Percentiles rank a stretch among this genome's conserved stretches.
Conservation (phyloP, 2,329 filamentous ascomycete genomes). For the Aulographum hederae region DNA sequence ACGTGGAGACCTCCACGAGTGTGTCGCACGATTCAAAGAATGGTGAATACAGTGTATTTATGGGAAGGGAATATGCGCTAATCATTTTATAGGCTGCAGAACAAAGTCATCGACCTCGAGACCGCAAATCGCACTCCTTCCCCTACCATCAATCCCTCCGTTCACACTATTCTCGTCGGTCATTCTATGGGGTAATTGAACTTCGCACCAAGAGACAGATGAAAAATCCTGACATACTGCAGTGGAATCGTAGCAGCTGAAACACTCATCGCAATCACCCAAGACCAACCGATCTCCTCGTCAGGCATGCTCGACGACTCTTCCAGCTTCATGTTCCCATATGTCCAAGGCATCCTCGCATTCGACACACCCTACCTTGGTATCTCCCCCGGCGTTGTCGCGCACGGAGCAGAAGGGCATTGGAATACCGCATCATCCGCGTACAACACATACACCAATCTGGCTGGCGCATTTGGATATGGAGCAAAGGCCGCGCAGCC, state of each 20-base stretch:
- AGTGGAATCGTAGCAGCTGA: constrained; percentile 86
- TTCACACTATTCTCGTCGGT: constrained; percentile 64
- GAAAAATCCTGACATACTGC: too few relatives aligned
- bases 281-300: constrained; percentile 33
- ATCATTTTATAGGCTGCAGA: constrained; percentile 45
- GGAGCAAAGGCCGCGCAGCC: constrained; percentile 23
- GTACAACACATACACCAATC: constrained; percentile 46
- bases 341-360: constrained; percentile 73
- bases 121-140: constrained; percentile 63
- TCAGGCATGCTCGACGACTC: constrained; percentile 17
- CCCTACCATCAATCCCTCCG: constrained; percentile 71
- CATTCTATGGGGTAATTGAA: constrained; percentile 50
- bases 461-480: constrained; percentile 47
- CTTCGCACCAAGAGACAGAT: background rate
- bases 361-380: constrained; percentile 90
- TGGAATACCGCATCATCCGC: constrained; percentile 58
- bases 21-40: constrained; percentile 55
- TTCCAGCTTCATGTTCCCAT: constrained; percentile 73
- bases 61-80: background rate
- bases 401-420: constrained; percentile 71
- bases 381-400: constrained; percentile 66
- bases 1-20: constrained; percentile 54
- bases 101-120: constrained; percentile 88
- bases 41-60: constrained; percentile 36
- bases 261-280: constrained; percentile 56